phyloP scores from a whole-genome alignment of 257 asterid genomes.

The Nemophila menziesii region DNA sequence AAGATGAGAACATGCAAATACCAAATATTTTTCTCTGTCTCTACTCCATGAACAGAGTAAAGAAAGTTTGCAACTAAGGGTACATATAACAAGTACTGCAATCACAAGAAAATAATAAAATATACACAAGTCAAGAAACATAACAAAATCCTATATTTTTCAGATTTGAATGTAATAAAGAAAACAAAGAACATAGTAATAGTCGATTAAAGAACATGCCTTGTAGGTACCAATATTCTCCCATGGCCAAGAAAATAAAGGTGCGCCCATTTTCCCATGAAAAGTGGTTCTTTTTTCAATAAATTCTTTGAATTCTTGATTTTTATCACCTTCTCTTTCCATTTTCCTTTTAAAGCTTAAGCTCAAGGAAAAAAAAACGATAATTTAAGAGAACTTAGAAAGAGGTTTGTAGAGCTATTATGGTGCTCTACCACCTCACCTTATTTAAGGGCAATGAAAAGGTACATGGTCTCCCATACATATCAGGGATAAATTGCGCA shows the following conservation, averaged over 20 bases:
- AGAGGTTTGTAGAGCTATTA: too few relatives aligned
- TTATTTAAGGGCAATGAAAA: too few relatives aligned
- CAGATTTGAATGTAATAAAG: too few relatives aligned
- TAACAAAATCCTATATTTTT: too few relatives aligned
- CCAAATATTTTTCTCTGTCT: slow-evolving; percentile 31
- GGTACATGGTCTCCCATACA: too few relatives aligned
- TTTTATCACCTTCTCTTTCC: slow-evolving; percentile 15
- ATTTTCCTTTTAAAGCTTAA: too few relatives aligned
- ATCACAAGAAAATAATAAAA: not conserved
- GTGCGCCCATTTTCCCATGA: slow-evolving; percentile 27
- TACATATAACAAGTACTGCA: slow-evolving; percentile 28
- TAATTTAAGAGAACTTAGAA: too few relatives aligned
- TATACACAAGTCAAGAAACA: too few relatives aligned
- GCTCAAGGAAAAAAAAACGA: too few relatives aligned
- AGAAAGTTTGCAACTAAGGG: slow-evolving; percentile 55
- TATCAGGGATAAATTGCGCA: too few relatives aligned
- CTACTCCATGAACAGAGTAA: slow-evolving; percentile 28
- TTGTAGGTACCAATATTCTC: slow-evolving; percentile 47
- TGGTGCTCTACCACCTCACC: too few relatives aligned
- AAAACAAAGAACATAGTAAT: too few relatives aligned
- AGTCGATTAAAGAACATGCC: slow-evolving; percentile 25
- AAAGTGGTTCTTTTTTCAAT: slow-evolving; percentile 14
- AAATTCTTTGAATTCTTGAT: slow-evolving; percentile 2
- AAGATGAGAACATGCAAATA: slow-evolving; percentile 59
- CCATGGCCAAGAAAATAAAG: slow-evolving; percentile 91